These are phyloP conservation scores for Silene uniflora DNA, from an alignment of 148 eudicot species.

Conservation along the genomic window DNA sequence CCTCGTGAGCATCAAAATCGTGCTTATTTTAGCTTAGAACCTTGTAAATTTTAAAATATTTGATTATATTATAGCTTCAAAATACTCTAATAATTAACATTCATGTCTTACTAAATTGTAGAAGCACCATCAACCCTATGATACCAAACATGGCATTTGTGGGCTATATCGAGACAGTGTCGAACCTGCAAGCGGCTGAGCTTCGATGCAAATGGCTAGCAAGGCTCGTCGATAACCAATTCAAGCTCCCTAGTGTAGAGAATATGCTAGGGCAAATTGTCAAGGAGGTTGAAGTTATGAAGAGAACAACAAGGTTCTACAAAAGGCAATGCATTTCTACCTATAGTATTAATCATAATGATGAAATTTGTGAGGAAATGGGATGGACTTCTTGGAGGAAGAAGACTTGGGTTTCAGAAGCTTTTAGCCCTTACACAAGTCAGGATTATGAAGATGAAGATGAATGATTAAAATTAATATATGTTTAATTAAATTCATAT, in stretches of 20 bases:
- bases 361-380: slow-evolving; percentile 84
- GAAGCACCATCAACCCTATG: slow-evolving; percentile 87
- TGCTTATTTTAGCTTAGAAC: too few relatives aligned
- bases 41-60: too few relatives aligned
- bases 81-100: background rate
- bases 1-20: too few relatives aligned
- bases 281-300: slow-evolving; percentile 76
- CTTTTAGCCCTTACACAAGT: slow-evolving; percentile 81
- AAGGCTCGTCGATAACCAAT: slow-evolving; percentile 41
- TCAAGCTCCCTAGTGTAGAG: slow-evolving; percentile 71
- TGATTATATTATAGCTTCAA: background rate
- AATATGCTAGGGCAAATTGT: slow-evolving; percentile 58
- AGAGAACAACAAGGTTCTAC: slow-evolving; percentile 69
- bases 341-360: slow-evolving; percentile 76
- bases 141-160: slow-evolving; percentile 96
- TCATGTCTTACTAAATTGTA: slow-evolving; percentile 15
- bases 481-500: background rate
- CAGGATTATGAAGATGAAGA: slow-evolving; percentile 44
- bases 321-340: slow-evolving; percentile 90
- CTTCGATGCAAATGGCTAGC: slow-evolving; percentile 82
- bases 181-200: slow-evolving; percentile 86
- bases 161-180: slow-evolving; percentile 83
- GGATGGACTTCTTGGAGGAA: slow-evolving; percentile 89
- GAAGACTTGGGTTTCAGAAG: slow-evolving; percentile 69
- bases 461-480: background rate